phyloP scores from a whole-genome alignment of 306 rosid species.

The Albizia julibrissin region DNA sequence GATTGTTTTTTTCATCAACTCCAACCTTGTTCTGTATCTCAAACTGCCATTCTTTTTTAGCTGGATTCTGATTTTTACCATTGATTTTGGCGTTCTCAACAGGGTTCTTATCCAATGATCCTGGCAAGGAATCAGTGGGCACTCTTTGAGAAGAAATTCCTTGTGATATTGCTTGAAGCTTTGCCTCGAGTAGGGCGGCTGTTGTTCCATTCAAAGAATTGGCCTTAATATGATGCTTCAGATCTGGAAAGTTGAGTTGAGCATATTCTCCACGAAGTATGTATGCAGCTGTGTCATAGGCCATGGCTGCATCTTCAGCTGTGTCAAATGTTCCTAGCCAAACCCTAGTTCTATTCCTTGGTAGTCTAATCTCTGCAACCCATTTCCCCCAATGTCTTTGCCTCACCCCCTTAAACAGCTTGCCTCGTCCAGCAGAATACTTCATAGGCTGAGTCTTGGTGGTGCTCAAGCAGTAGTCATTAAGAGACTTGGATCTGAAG shows the following conservation, averaged over 20 bases:
- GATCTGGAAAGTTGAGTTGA: conserved; percentile 79
- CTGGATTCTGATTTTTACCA: conserved; percentile 35
- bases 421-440: conserved; percentile 48
- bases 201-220: conserved; percentile 72
- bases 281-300: conserved; percentile 94
- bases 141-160: conserved; percentile 28
- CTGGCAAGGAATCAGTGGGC: background rate
- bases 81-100: conserved; percentile 32
- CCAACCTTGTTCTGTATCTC: conserved; percentile 34
- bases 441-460: conserved; percentile 78
- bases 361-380: conserved; percentile 96
- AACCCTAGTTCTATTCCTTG: conserved; percentile 83
- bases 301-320: conserved; percentile 89
- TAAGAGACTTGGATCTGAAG: conserved; percentile 43
- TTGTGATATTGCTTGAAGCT: conserved; percentile 65
- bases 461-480: conserved; percentile 61
- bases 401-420: conserved; percentile 86
- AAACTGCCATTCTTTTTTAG: conserved; percentile 44
- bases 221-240: conserved; percentile 63
- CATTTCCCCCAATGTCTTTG: conserved; percentile 99
- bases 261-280: conserved; percentile 83
- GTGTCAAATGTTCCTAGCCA: conserved; percentile 94
- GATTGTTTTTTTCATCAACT: conserved; percentile 32
- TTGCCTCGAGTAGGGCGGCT: conserved; percentile 78
- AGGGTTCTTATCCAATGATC: conserved; percentile 28